Conservation (phyloP, 2,329 filamentous ascomycete genomes). For the Paecilomyces dactylethromorphus region DNA sequence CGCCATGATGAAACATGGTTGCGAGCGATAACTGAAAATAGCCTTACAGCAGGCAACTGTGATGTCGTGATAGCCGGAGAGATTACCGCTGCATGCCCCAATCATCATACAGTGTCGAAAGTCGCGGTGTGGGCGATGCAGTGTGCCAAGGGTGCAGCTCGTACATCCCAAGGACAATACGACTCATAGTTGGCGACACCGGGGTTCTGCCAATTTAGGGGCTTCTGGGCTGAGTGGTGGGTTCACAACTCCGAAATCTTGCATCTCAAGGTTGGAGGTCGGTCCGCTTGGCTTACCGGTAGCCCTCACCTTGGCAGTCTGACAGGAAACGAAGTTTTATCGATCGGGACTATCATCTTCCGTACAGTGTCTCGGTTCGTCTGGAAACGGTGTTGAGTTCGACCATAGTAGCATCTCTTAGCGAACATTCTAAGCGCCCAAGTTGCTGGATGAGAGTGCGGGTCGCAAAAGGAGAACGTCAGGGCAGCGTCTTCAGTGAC, state of each 20-base stretch:
- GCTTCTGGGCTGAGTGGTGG: not conserved
- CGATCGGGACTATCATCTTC: not conserved
- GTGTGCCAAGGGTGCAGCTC: not conserved
- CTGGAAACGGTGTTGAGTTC: not conserved
- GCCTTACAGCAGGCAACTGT: not conserved
- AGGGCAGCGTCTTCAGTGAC: not conserved
- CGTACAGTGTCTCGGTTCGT: not conserved
- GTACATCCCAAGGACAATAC: not conserved
- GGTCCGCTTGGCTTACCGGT: not conserved
- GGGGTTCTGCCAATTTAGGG: not conserved
- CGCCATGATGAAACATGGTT: not conserved
- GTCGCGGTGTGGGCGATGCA: not conserved
- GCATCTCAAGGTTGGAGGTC: not conserved
- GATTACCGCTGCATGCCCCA: not conserved
- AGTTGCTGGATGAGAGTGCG: not conserved
- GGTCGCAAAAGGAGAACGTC: not conserved
- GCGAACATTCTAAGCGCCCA: not conserved
- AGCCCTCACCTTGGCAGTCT: not conserved
- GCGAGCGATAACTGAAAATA: not conserved
- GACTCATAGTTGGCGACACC: not conserved
- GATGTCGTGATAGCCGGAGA: not conserved
- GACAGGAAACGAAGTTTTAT: not conserved
- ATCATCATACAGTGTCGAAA: not conserved
- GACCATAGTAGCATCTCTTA: not conserved
- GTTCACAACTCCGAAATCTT: not conserved